These are phyloP conservation scores for Rhizopus stolonifer DNA, from an alignment of 371 early-diverging fungal species.

Conservation along the genomic window DNA sequence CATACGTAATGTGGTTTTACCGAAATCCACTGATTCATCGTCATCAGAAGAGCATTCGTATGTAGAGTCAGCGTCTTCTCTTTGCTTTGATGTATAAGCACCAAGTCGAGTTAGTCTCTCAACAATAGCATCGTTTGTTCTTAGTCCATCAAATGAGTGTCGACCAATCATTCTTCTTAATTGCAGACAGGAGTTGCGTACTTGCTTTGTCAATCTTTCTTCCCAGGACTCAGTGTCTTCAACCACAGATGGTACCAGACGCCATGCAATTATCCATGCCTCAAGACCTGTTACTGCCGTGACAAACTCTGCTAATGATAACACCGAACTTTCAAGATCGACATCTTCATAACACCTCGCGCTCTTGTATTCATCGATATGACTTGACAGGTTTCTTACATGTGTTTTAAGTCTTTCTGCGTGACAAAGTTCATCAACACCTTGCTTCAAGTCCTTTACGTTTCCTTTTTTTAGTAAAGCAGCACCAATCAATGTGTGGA, in stretches of 20 bases:
- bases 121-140: constrained; percentile 31
- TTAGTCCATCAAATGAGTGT: constrained; percentile 31
- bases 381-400: neutral
- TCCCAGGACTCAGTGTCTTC: constrained; percentile 16
- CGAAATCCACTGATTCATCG: neutral
- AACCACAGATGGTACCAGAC: constrained; percentile 11
- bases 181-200: constrained; percentile 24
- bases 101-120: constrained; percentile 31
- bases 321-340: constrained; percentile 34
- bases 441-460: constrained; percentile 13
- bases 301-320: constrained; percentile 44
- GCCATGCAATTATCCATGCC: constrained; percentile 43
- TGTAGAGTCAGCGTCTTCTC: constrained; percentile 27
- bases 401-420: constrained; percentile 22
- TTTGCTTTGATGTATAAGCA: constrained; percentile 24
- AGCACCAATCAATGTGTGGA: constrained; percentile 23
- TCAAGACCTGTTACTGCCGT: constrained; percentile 37
- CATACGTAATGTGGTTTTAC: constrained; percentile 4
- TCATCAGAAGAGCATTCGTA: constrained; percentile 28
- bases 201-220: constrained; percentile 19
- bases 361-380: neutral
- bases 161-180: constrained; percentile 39
- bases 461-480: constrained; percentile 17
- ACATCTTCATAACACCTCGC: neutral
- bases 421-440: constrained; percentile 27